Conservation (phyloP, 208 protist genomes). For the Crithidia acanthocephali region DNA sequence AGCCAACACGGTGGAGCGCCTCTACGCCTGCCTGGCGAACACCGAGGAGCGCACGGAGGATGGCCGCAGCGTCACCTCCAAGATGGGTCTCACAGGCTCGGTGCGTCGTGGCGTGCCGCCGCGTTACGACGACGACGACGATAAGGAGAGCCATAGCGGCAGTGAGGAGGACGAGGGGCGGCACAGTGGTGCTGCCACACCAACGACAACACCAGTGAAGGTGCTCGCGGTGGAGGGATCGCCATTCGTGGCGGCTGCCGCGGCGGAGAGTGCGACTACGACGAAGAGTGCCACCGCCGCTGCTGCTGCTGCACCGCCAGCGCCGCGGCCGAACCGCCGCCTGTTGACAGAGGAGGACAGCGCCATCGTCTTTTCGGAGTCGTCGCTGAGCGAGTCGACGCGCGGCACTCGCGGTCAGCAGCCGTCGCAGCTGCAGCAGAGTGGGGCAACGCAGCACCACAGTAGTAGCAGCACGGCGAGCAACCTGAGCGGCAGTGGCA, state of each 20-base stretch:
- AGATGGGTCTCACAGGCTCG: constrained; percentile 36
- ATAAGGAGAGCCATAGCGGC: background rate
- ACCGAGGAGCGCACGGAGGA: constrained; percentile 34
- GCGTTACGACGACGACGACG: constrained; percentile 6
- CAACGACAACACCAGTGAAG: constrained; percentile 32
- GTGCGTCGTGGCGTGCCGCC: constrained; percentile 12
- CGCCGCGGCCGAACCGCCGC: constrained; percentile 1
- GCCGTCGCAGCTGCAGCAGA: constrained; percentile 9
- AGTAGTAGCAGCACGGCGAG: no score
- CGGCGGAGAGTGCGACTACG: constrained; percentile 3
- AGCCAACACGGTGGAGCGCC: constrained; percentile 24
- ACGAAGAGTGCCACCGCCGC: no score
- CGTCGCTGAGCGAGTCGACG: constrained; percentile 11
- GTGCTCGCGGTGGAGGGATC: constrained; percentile 35
- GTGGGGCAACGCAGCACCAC: background rate
- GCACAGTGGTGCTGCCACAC: constrained; percentile 14
- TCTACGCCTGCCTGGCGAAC: constrained; percentile 25
- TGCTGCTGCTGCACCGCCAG: background rate
- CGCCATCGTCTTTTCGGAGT: constrained; percentile 21
- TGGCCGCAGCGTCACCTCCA: constrained; percentile 21
- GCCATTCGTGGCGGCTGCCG: constrained; percentile 26
- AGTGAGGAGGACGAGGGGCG: background rate
- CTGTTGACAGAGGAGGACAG: constrained; percentile 24
- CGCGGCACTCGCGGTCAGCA: constrained; percentile 5
- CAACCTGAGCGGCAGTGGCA: no score